These are phyloP conservation scores for Elsinoe necatrix DNA, from an alignment of 2,329 filamentous ascomycete genomes.

Conservation along the genomic window DNA sequence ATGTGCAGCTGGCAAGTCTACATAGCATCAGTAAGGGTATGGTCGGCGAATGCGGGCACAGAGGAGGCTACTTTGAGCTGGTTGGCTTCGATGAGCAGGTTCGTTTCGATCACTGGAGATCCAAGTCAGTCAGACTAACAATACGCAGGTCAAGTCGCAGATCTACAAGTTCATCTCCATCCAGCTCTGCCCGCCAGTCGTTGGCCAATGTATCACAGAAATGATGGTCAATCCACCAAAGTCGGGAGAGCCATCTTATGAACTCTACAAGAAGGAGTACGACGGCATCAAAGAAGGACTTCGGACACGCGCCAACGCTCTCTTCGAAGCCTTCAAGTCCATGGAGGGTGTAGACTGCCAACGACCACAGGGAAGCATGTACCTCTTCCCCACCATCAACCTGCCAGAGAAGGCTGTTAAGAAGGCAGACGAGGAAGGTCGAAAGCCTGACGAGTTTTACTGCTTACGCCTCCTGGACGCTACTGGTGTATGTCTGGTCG, in stretches of 20 bases:
- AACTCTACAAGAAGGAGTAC: conserved; percentile 79
- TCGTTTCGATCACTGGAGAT: conserved; percentile 12
- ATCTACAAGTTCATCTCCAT: conserved; percentile 99
- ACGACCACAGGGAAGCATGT: conserved; percentile 90
- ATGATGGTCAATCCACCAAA: conserved; percentile 94
- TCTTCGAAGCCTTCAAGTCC: conserved; percentile 81
- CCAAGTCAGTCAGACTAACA: conserved; percentile 18
- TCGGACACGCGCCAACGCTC: conserved; percentile 67
- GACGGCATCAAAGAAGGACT: conserved; percentile 71
- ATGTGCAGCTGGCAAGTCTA: conserved; percentile 80
- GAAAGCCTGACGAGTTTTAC: conserved; percentile 85
- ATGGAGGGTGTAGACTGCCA: conserved; percentile 96
- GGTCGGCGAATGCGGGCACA: conserved; percentile 96
- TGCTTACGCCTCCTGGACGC: conserved; percentile 82
- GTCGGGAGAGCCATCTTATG: conserved; percentile 72
- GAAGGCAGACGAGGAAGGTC: conserved; percentile 64
- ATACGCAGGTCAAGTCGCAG: conserved; percentile 66
- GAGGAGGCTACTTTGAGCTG: conserved; percentile 95
- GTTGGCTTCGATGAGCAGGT: conserved; percentile 63
- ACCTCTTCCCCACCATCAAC: conserved; percentile 91
- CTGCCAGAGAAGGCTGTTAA: conserved; percentile 67
- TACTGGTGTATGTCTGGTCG: conserved; percentile 89
- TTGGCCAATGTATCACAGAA: conserved; percentile 93
- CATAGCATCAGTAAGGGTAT: conserved; percentile 97
- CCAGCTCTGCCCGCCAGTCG: conserved; percentile 88